phyloP scores from a whole-genome alignment of 2,329 filamentous ascomycete species.

The Diaporthe sp. region DNA sequence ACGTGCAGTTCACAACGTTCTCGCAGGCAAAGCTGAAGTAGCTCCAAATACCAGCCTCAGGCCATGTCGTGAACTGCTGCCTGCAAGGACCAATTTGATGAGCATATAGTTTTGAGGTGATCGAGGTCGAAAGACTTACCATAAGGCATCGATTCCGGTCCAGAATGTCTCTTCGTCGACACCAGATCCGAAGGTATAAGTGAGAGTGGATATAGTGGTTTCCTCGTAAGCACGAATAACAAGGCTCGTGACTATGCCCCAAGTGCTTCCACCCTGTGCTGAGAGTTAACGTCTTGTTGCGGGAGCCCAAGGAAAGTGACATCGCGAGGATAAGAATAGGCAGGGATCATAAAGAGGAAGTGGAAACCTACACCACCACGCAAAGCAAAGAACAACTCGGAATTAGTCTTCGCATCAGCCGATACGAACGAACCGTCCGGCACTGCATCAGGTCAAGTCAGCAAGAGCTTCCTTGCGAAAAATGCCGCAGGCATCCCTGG shows the following conservation, averaged over 20 bases:
- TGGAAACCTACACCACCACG: constrained; percentile 54
- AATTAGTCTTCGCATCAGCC: constrained; percentile 55
- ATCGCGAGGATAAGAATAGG: background rate
- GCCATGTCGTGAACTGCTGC: constrained; percentile 35
- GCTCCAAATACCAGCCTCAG: constrained; percentile 33
- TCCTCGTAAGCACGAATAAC: constrained; percentile 45
- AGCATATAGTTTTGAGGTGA: background rate
- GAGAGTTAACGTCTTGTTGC: background rate
- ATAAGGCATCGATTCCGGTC: constrained; percentile 46
- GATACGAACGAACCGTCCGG: constrained; percentile 60
- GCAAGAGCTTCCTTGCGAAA: background rate
- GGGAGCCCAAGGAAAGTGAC: background rate
- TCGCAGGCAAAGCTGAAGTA: constrained; percentile 11
- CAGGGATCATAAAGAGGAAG: background rate
- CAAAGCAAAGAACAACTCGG: constrained; percentile 66
- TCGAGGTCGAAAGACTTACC: background rate
- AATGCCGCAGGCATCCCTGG: fast-evolving
- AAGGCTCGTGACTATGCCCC: constrained; percentile 53
- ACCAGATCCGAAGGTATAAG: constrained; percentile 55
- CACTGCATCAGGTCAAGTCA: constrained; percentile 39
- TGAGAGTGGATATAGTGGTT: constrained; percentile 45
- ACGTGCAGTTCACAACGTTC: background rate
- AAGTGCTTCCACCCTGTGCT: constrained; percentile 53
- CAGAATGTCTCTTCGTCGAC: constrained; percentile 59
- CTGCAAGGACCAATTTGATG: background rate